These are phyloP conservation scores for Xylaria cubensis DNA, from an alignment of 495 filamentous ascomycete genomes.

Conservation along the genomic window DNA sequence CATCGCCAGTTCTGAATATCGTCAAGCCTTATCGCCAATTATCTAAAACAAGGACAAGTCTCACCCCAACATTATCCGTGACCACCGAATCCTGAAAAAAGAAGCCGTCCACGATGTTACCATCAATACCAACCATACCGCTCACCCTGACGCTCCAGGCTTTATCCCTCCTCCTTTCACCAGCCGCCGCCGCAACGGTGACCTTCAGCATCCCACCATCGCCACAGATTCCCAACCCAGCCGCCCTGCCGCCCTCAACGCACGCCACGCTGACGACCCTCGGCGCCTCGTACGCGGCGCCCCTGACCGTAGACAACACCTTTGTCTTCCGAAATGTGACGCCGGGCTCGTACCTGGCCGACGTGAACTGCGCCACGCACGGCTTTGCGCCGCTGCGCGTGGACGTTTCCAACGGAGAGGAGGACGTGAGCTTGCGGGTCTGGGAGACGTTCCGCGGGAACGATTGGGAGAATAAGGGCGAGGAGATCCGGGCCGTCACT, in stretches of 20 bases:
- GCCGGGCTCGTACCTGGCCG: constrained; percentile 76
- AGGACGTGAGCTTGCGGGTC: constrained; percentile 61
- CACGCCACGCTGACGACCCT: constrained; percentile 72
- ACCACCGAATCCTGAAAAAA: neutral
- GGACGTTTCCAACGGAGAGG: constrained; percentile 63
- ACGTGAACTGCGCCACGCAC: constrained; percentile 75
- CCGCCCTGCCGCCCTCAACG: constrained; percentile 68
- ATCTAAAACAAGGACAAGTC: neutral
- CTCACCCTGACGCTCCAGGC: constrained; percentile 32
- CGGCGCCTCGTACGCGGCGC: constrained; percentile 55
- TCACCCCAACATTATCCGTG: neutral
- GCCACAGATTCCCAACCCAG: constrained; percentile 59
- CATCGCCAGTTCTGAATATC: neutral
- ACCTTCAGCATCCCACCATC: constrained; percentile 57
- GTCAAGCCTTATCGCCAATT: neutral
- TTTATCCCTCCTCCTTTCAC: constrained; percentile 25
- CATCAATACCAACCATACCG: constrained; percentile 18
- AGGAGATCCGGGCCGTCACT: constrained; percentile 50
- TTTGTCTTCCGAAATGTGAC: constrained; percentile 76
- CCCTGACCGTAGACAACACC: constrained; percentile 67
- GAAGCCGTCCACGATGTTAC: constrained; percentile 10
- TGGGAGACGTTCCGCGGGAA: constrained; percentile 91
- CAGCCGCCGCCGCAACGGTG: constrained; percentile 27
- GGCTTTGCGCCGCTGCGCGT: constrained; percentile 77
- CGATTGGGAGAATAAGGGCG: constrained; percentile 83